These are phyloP conservation scores for Tetrastigma voinierianum DNA, from an alignment of 164 flowering plant species.

Conservation along the genomic window DNA sequence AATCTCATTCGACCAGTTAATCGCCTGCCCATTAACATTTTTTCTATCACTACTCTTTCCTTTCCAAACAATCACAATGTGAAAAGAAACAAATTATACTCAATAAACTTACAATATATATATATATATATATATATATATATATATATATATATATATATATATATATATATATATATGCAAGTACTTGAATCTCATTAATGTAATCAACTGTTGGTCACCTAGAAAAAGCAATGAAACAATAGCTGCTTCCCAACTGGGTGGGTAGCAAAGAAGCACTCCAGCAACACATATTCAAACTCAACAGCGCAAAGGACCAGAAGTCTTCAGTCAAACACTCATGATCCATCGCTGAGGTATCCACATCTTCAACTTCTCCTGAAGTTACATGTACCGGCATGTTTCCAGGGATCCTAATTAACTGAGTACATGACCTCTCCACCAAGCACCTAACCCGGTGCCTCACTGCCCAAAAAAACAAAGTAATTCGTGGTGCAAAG, in stretches of 20 bases:
- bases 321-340: slow-evolving; percentile 43
- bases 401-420: slow-evolving; percentile 74
- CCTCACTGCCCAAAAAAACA: slow-evolving; percentile 95
- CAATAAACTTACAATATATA: too few species aligned
- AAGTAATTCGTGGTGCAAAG: slow-evolving; percentile 84
- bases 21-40: too few species aligned
- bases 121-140: too few species aligned
- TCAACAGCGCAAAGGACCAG: slow-evolving; percentile 86
- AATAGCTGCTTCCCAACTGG: slow-evolving; percentile 46
- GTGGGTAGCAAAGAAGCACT: slow-evolving; percentile 91
- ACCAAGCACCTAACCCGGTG: slow-evolving; percentile 91
- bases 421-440: slow-evolving; percentile 83
- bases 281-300: slow-evolving; percentile 99
- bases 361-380: slow-evolving; percentile 36
- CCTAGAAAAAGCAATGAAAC: not conserved
- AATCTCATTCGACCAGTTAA: too few species aligned
- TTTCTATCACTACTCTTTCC: too few species aligned
- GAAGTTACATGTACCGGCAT: slow-evolving; percentile 37
- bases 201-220: too few species aligned
- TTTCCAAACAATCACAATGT: too few species aligned
- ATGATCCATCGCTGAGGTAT: slow-evolving; percentile 21
- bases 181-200: too few species aligned
- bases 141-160: too few species aligned
- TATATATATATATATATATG: too few species aligned
- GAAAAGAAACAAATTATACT: too few species aligned